These are phyloP conservation scores for Neofusicoccum laricinum DNA, from an alignment of 2,329 filamentous ascomycete genomes.

Conservation along the genomic window DNA sequence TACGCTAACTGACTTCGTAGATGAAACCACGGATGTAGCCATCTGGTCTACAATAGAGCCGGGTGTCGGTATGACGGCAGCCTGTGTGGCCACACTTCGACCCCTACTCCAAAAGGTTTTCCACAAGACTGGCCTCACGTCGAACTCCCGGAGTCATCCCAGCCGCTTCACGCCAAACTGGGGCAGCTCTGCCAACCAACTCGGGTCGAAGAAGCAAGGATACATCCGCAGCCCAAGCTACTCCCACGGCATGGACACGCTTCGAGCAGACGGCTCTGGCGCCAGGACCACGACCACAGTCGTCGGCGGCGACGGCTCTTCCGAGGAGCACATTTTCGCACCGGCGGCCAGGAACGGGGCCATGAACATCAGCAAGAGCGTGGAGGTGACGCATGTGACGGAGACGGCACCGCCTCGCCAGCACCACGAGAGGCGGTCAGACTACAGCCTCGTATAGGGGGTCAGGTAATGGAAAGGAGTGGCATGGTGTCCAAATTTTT, in stretches of 20 bases:
- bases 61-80: conserved; percentile 43
- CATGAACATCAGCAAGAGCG: conserved; percentile 16
- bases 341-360: background rate
- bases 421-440: background rate
- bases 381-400: conserved; percentile 12
- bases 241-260: conserved; percentile 11
- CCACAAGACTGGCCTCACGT: conserved; percentile 24
- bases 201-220: conserved; percentile 14
- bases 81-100: conserved; percentile 48
- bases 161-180: conserved; percentile 7
- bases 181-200: conserved; percentile 1
- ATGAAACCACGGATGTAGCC: conserved; percentile 12
- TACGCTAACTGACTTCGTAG: background rate
- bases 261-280: conserved; percentile 15
- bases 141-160: conserved; percentile 17
- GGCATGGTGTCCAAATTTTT: background rate
- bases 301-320: background rate
- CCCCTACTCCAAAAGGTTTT: conserved; percentile 42
- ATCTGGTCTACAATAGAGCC: conserved; percentile 31
- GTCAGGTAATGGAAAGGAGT: background rate
- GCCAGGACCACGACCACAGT: conserved; percentile 16
- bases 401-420: background rate
- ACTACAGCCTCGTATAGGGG: conserved; percentile 1
- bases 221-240: conserved; percentile 19
- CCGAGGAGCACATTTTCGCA: conserved; percentile 2